A percentile compares a stretch with the other conserved stretches of the same genome.
phyloP scores from a whole-genome alignment of 2,329 filamentous ascomycete species.

The Monilinia laxa region DNA sequence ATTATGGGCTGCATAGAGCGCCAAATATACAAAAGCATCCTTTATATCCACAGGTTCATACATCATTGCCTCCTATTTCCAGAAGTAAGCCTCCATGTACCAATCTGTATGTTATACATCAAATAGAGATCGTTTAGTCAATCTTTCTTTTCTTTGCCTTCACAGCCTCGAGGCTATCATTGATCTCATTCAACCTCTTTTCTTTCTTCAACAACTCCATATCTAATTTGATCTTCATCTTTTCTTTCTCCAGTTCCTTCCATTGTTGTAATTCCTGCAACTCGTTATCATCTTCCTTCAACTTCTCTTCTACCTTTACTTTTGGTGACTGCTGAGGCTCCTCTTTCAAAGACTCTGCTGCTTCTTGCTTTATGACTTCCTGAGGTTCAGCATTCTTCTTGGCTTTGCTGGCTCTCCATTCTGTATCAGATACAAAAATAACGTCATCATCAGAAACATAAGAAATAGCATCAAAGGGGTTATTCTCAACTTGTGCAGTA shows the following conservation, averaged over 20 bases:
- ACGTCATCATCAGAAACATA: not conserved
- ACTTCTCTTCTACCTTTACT: not conserved
- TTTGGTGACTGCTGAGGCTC: not conserved
- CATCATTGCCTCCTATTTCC: not conserved
- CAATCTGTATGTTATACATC: not conserved
- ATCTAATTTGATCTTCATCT: not conserved
- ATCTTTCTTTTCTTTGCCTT: not conserved
- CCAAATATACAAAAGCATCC: not conserved
- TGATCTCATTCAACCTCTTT: not conserved
- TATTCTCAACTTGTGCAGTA: not conserved
- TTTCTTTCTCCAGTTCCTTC: not conserved
- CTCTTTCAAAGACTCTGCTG: not conserved
- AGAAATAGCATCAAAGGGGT: not conserved
- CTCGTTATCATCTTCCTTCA: not conserved
- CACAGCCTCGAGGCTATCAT: not conserved
- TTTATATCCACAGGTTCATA: not conserved
- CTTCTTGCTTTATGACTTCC: not conserved
- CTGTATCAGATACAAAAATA: not conserved
- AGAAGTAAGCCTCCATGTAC: too few species aligned
- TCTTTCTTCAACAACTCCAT: slow-evolving; percentile 2
- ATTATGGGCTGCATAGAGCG: not conserved
- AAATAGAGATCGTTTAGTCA: not conserved
- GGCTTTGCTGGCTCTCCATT: too few species aligned
- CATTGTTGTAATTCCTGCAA: not conserved
- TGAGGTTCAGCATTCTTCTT: too few species aligned